These are phyloP conservation scores for Ascocoryne sarcoides DNA, from an alignment of 2,329 filamentous ascomycete species.

Conservation along the genomic window DNA sequence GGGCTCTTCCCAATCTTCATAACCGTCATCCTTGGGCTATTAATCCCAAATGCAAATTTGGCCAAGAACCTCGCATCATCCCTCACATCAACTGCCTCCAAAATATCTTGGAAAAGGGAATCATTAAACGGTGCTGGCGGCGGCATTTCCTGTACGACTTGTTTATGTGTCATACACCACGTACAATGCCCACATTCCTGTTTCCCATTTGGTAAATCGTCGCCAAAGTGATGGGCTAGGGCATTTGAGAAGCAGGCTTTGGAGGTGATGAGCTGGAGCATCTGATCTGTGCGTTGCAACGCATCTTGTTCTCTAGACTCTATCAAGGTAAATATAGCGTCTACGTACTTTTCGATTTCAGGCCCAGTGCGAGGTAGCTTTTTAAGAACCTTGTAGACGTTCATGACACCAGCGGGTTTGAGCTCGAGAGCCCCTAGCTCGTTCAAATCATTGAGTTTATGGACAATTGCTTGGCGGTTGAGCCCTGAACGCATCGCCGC, in stretches of 20 bases:
- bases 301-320: slow-evolving; percentile 44
- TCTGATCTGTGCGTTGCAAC: slow-evolving; percentile 39
- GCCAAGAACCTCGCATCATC: slow-evolving; percentile 53
- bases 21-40: slow-evolving; percentile 43
- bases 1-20: slow-evolving; percentile 37
- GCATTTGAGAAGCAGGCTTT: slow-evolving; percentile 41
- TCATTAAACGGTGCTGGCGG: slow-evolving; percentile 33
- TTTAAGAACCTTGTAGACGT: slow-evolving; percentile 43
- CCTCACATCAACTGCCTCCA: slow-evolving; percentile 36
- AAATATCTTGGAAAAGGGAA: slow-evolving; percentile 33
- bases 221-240: slow-evolving; percentile 50
- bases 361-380: slow-evolving; percentile 34
- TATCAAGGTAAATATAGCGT: slow-evolving; percentile 42
- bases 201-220: slow-evolving; percentile 36
- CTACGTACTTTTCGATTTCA: slow-evolving; percentile 37
- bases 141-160: slow-evolving; percentile 33
- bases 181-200: slow-evolving; percentile 47
- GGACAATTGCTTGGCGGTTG: slow-evolving; percentile 39
- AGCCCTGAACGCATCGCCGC: slow-evolving; percentile 29
- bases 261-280: slow-evolving; percentile 46
- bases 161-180: slow-evolving; percentile 34
- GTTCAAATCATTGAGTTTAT: slow-evolving; percentile 45
- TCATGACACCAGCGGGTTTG: slow-evolving; percentile 41
- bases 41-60: slow-evolving; percentile 52
- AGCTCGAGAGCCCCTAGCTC: slow-evolving; percentile 42